Conservation (phyloP, 305 asterid species). For the Fraxinus albicans region DNA sequence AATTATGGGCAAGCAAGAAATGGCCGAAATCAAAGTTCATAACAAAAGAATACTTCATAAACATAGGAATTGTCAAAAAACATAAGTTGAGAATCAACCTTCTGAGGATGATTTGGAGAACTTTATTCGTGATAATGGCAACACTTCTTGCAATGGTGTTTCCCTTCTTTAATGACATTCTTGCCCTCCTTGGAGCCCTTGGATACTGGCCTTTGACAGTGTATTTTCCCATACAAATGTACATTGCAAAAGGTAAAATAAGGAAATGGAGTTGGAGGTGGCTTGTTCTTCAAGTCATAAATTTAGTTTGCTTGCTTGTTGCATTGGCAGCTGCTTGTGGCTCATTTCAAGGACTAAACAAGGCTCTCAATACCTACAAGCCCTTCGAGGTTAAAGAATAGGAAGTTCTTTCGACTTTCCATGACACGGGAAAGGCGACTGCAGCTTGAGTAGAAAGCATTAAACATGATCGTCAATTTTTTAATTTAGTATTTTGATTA, state of each 20-base stretch:
- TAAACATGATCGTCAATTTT: neutral
- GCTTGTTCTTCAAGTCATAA: constrained; percentile 48
- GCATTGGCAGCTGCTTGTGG: constrained; percentile 60
- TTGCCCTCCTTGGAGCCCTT: constrained; percentile 52
- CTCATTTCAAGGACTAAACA: constrained; percentile 47
- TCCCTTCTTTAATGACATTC: constrained; percentile 58
- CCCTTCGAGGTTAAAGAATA: constrained; percentile 42
- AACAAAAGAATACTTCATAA: constrained; percentile 33
- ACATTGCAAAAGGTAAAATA: constrained; percentile 43
- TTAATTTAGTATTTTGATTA: neutral
- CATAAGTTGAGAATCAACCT: constrained; percentile 35
- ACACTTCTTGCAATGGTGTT: constrained; percentile 41
- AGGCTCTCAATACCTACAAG: constrained; percentile 37
- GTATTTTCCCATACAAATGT: constrained; percentile 52
- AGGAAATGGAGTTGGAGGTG: constrained; percentile 39
- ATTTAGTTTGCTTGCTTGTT: constrained; percentile 40
- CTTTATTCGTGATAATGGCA: constrained; percentile 36
- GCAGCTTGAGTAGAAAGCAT: neutral
- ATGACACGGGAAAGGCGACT: neutral
- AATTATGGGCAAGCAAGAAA: constrained; percentile 40
- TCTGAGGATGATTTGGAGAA: constrained; percentile 50
- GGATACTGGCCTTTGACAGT: constrained; percentile 65
- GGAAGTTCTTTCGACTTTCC: neutral
- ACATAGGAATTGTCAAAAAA: constrained; percentile 22
- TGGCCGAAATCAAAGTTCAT: constrained; percentile 47